phyloP scores from a whole-genome alignment of 192 early-diverging fungal species.

The Rhizophagus clarus region DNA sequence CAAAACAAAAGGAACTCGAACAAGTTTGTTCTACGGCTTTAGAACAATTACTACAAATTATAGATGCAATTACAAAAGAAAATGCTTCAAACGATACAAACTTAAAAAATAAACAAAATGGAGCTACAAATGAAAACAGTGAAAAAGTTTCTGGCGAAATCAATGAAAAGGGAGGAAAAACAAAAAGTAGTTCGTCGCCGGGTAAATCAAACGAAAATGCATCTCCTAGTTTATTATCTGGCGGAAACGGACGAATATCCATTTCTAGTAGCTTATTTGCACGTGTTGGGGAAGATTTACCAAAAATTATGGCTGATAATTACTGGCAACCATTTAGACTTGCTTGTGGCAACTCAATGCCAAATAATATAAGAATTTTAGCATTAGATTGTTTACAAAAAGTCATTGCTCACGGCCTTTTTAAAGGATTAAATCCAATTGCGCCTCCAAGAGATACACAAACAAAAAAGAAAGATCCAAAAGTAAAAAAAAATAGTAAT shows the following conservation, averaged over 20 bases:
- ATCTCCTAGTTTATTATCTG: conserved; percentile 29
- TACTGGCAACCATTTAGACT: conserved; percentile 49
- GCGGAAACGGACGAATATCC: conserved; percentile 17
- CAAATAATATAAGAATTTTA: conserved; percentile 40
- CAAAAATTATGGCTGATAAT: conserved; percentile 42
- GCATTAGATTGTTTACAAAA: conserved; percentile 48
- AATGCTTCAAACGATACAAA: conserved; percentile 5
- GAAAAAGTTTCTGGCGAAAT: background rate
- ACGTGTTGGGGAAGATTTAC: conserved; percentile 41
- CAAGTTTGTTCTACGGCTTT: conserved; percentile 40
- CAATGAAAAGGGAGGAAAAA: background rate
- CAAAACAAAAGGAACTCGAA: conserved; percentile 43
- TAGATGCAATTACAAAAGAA: conserved; percentile 34
- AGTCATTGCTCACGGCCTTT: conserved; percentile 46
- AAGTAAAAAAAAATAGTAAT: conserved; percentile 17
- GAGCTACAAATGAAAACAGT: background rate
- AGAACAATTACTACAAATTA: conserved; percentile 40
- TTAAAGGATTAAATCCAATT: conserved; percentile 37
- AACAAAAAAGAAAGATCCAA: conserved; percentile 33
- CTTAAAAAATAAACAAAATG: background rate
- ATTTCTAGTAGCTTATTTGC: conserved; percentile 29
- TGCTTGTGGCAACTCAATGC: conserved; percentile 41
- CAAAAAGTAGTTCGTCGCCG: background rate
- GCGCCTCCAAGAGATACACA: conserved; percentile 33
- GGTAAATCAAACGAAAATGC: background rate